These are phyloP conservation scores for Tephrocybe sp. DNA, from an alignment of 768 basidiomycete genomes.

Conservation along the genomic window DNA sequence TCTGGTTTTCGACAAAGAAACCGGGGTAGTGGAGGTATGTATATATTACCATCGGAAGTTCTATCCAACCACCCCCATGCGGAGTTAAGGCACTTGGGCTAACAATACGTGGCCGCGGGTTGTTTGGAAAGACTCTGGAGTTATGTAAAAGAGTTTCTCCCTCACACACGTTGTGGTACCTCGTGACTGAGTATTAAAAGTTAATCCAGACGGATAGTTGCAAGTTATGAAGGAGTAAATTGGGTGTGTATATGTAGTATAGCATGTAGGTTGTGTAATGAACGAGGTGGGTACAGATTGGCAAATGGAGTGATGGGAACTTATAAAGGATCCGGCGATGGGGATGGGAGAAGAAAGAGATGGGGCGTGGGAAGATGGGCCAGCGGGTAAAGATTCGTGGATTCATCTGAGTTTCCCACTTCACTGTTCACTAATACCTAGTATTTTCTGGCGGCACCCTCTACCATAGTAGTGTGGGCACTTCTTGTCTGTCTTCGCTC, in stretches of 20 bases:
- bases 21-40: not conserved
- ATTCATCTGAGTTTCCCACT: conserved; percentile 25
- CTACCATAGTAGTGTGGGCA: conserved; percentile 56
- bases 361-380: conserved; percentile 34
- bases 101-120: not conserved
- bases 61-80: conserved; percentile 5
- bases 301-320: conserved; percentile 19
- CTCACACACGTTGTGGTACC: conserved; percentile 6
- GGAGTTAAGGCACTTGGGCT: conserved; percentile 6
- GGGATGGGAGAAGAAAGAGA: conserved; percentile 21
- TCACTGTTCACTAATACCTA: conserved; percentile 46
- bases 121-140: not conserved
- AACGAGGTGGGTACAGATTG: conserved; percentile 1
- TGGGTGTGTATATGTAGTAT: not conserved
- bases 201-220: not conserved
- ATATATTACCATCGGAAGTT: not conserved
- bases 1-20: conserved; percentile 2
- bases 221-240: not conserved
- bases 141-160: conserved; percentile 7
- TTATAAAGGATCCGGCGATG: conserved; percentile 23
- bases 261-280: not conserved
- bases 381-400: conserved; percentile 30
- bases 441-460: conserved; percentile 49
- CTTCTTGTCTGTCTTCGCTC: conserved; percentile 31
- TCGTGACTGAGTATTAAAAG: not conserved